Evolutionary conservation across 192 early-diverging fungal species (phyloP), one percentile per base, ranked within the genome.

Genomic region (Mortierella antarctica): DNA sequence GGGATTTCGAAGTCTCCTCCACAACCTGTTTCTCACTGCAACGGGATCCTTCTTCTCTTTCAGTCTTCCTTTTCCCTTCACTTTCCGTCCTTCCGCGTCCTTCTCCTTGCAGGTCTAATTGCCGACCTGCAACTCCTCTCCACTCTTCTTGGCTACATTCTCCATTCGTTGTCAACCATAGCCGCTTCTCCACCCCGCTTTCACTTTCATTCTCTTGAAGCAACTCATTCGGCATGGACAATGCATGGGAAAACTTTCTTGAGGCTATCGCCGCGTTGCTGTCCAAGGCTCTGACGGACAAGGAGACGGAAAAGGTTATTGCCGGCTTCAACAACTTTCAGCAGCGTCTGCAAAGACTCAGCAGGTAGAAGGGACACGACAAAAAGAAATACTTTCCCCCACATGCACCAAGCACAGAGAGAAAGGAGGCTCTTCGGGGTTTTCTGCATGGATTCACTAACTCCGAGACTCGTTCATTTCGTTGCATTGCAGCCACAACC

Each of bases 271-370:
- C 90, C 21, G 86, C 82, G 44, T 45, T 93, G 20, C 81, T 89
- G 44, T 89, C 89, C 60, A 86, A 86, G 62, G 86, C 88, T 56
- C 70, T 93, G 65, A 91, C 92, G 31, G 87, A 91, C 82, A 82
- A 84, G 40, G 92, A 93, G 57, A 89, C 90, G 11, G 92, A 93
- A 71, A 78, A 82, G 10, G 83, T 91, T 40, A 83, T 91, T 23
- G 59, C 73, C 0, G 86, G 88, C 7, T 86, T 93, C 52, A 87
- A 83, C 20, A 83, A 80, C 48, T 91, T 93, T 77, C 89, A 91
- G 71, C 82, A 89, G 66, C 87, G 84, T n/a, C 83, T 93, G n/a
- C 83, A 88, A 64, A 84, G 90, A 46, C 77, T 91, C n/a, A 89
- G 84, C 81, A 89, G 88, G 88, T 86, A 67, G 23, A 20, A 15